A percentile compares a stretch with the other conserved stretches of the same genome.
phyloP scores from a whole-genome alignment of 2,329 filamentous ascomycete genomes.

The Trichoderma koningii region DNA sequence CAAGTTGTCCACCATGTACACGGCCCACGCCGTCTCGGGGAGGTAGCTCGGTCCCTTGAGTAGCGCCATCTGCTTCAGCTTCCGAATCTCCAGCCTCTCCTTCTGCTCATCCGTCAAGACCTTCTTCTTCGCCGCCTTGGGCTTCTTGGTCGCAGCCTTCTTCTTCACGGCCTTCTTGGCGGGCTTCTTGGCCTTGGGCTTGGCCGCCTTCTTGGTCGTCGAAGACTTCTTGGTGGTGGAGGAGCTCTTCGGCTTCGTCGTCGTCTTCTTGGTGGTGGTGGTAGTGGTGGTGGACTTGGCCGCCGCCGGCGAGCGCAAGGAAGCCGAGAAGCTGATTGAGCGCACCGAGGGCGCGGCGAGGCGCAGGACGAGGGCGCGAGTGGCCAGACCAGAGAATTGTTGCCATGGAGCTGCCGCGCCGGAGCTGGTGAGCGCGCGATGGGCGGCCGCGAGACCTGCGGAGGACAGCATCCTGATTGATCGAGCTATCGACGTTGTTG shows the following conservation, averaged over 20 bases:
- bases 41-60: slow-evolving; percentile 43
- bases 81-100: slow-evolving; percentile 38
- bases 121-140: slow-evolving; percentile 39
- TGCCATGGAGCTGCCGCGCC: slow-evolving; percentile 28
- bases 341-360: slow-evolving; percentile 33
- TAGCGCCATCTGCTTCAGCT: slow-evolving; percentile 47
- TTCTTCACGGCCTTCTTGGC: slow-evolving; percentile 34
- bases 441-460: slow-evolving; percentile 44
- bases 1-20: slow-evolving; percentile 44
- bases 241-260: slow-evolving; percentile 30
- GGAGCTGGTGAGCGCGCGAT: slow-evolving; percentile 36
- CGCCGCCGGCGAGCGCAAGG: slow-evolving; percentile 34
- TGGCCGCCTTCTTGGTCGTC: slow-evolving; percentile 29
- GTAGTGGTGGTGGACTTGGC: slow-evolving; percentile 31
- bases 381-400: slow-evolving; percentile 31
- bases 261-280: slow-evolving; percentile 33
- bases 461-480: slow-evolving; percentile 45
- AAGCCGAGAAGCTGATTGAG: slow-evolving; percentile 39
- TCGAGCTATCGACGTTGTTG: neutral
- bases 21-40: slow-evolving; percentile 40
- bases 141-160: slow-evolving; percentile 35
- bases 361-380: slow-evolving; percentile 29
- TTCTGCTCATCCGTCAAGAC: slow-evolving; percentile 44
- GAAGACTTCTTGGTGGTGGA: slow-evolving; percentile 32
- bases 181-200: slow-evolving; percentile 30